Percentiles rank a stretch among this genome's conserved stretches.
Evolutionary conservation across 208 protist genomes (phyloP).

Genomic region (Eutreptiella sp.): DNA sequence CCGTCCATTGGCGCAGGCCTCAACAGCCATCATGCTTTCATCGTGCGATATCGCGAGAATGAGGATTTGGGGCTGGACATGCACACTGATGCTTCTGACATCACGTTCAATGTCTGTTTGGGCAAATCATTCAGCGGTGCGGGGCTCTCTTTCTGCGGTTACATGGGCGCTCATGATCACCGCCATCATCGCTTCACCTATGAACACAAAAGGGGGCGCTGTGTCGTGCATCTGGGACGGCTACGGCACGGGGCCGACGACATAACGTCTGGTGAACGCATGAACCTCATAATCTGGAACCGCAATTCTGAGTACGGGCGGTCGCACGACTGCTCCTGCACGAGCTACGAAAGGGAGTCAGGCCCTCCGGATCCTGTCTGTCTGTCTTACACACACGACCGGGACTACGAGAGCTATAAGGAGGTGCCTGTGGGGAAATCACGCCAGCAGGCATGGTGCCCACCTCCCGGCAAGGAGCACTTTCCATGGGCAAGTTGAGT

Average conservation of each 20-base stretch:
- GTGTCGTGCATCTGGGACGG: conserved; percentile 18
- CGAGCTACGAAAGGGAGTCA: neutral
- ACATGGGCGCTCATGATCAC: neutral
- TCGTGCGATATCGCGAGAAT: conserved; percentile 13
- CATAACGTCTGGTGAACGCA: conserved; percentile 25
- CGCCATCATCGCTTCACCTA: neutral
- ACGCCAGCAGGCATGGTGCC: conserved; percentile 7
- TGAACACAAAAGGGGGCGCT: neutral
- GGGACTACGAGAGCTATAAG: conserved; percentile 12
- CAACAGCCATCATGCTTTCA: conserved; percentile 29
- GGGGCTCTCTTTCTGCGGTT: conserved; percentile 19
- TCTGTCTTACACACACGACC: conserved; percentile 18
- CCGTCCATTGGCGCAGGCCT: neutral
- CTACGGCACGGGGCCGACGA: conserved; percentile 24
- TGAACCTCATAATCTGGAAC: conserved; percentile 34
- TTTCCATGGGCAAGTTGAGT: no score
- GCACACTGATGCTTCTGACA: conserved; percentile 27
- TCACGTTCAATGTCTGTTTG: conserved; percentile 31
- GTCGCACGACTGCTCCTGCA: neutral
- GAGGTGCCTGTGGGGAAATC: neutral
- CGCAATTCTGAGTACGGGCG: conserved; percentile 14
- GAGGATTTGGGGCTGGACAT: conserved; percentile 24
- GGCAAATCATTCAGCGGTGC: conserved; percentile 29
- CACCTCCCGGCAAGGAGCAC: conserved; percentile 3
- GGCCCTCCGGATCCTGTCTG: conserved; percentile 11